These are phyloP conservation scores for Auriscalpium vulgare DNA, from an alignment of 768 basidiomycete species.

Conservation along the genomic window DNA sequence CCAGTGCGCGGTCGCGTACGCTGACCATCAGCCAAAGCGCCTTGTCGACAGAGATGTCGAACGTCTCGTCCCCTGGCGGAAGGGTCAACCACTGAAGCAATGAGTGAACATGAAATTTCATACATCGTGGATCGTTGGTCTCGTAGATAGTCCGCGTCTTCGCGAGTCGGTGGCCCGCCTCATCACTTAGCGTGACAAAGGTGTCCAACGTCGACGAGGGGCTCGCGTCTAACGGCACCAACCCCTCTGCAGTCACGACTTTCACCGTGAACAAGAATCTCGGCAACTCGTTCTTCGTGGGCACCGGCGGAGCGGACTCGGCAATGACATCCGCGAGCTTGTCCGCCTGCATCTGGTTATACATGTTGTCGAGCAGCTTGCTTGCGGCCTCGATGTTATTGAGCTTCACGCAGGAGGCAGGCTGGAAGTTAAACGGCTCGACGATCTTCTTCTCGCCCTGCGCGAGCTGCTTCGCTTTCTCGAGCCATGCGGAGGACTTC, in stretches of 20 bases:
- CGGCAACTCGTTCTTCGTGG: conserved; percentile 57
- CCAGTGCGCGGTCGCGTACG: conserved; percentile 79
- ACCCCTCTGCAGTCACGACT: conserved; percentile 82
- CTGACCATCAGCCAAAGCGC: conserved; percentile 97
- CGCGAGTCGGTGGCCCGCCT: conserved; percentile 79
- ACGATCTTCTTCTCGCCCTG: conserved; percentile 77
- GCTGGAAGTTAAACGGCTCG: conserved; percentile 90
- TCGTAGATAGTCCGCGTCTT: conserved; percentile 97
- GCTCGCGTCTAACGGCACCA: conserved; percentile 69
- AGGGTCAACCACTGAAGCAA: conserved; percentile 4
- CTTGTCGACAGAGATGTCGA: conserved; percentile 89
- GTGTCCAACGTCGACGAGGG: conserved; percentile 81
- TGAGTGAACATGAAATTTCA: conserved; percentile 21
- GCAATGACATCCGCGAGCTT: conserved; percentile 61
- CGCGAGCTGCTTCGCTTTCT: conserved; percentile 75
- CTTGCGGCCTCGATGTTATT: conserved; percentile 96
- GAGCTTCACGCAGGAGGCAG: conserved; percentile 93
- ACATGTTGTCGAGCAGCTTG: conserved; percentile 87
- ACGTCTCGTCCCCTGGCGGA: conserved; percentile 86
- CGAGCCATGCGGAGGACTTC: conserved; percentile 83
- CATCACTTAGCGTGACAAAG: conserved; percentile 92
- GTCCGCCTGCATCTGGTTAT: conserved; percentile 86
- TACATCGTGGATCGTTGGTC: conserved; percentile 82
- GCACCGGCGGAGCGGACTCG: conserved; percentile 55
- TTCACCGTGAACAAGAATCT: conserved; percentile 90